Evolutionary conservation across 441 rosid species (phyloP).

Genomic region (Syzygium malaccense): DNA sequence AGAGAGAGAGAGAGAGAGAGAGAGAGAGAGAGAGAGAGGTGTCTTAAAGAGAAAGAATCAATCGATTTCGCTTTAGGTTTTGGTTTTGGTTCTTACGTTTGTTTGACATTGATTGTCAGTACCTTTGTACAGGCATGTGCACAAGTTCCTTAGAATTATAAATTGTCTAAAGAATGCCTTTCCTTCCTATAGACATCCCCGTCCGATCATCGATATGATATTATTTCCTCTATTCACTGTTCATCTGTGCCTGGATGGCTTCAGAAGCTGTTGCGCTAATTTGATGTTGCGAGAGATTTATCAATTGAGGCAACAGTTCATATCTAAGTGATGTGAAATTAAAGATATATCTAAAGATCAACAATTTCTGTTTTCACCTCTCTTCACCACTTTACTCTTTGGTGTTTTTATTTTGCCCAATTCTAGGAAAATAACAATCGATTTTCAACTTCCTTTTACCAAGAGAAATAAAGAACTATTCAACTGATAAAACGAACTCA

Average conservation of each 20-base stretch:
- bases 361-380: no score
- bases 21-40: not conserved
- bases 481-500: not conserved
- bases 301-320: not conserved
- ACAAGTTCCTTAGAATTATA: not conserved
- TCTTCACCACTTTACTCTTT: not conserved
- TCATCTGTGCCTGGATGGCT: not conserved
- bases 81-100: not conserved
- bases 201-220: not conserved
- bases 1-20: no score
- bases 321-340: no score
- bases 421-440: not conserved
- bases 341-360: not conserved
- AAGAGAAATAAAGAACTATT: not conserved
- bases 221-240: not conserved
- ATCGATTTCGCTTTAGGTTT: not conserved
- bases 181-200: not conserved
- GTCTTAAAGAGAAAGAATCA: not conserved
- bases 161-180: no score
- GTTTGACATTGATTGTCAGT: not conserved
- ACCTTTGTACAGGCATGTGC: not conserved
- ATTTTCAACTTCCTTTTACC: not conserved
- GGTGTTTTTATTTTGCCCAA: fast-evolving
- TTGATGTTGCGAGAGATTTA: not conserved
- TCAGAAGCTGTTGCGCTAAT: not conserved